Evolutionary conservation across 345 rosid species (phyloP), one percentile per base, ranked within the genome.

Genomic region (Eucalyptus marginata): DNA sequence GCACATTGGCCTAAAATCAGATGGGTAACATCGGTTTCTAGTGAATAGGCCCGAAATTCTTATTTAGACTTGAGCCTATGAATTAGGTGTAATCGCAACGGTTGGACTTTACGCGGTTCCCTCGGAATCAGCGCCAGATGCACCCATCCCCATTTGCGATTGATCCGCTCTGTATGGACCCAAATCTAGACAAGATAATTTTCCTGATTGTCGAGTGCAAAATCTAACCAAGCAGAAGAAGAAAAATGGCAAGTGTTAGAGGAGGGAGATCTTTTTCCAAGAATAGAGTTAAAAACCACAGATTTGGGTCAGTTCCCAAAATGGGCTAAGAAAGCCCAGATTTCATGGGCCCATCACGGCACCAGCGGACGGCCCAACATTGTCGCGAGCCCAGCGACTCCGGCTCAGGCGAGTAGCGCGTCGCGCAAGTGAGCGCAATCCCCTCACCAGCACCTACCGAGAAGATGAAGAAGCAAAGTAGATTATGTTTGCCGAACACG

Each of bases 201-300:
- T 27, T 27, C 66, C 66, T 8, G 66, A 59, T 59, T 1, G 33
- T 7, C 33, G 16, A 3, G 68, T 29, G 68, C 33, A 62, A 29
- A 62, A 29, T 62, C 6, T 15, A 50, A 62, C 68, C 2, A 62
- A 3, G 68, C 68, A 12, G 7, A 3, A 27, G 68, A 13, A 59
- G 14, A 59, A 22, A 59, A 59, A 27, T 59, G n/a, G 31, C 31
- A 3, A 62, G 6, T 6, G 8, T 29, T 13, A 62, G 17, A 27
- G 1, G 16, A 4, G 68, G 31, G 68, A 27, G 31, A 11, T 18
- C 8, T 52, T 52, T 62, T 29, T 7, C 76, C 20, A 64, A 64
- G 2, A 14, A n/a, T 4, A 7, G n/a, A 11, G 0, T 24, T 7
- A 25, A 14, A 15, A 64, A 15, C 11, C 40, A 27, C 18, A 1